Conservation (phyloP, 2,329 filamentous ascomycete species). For the Juglanconis sp. region DNA sequence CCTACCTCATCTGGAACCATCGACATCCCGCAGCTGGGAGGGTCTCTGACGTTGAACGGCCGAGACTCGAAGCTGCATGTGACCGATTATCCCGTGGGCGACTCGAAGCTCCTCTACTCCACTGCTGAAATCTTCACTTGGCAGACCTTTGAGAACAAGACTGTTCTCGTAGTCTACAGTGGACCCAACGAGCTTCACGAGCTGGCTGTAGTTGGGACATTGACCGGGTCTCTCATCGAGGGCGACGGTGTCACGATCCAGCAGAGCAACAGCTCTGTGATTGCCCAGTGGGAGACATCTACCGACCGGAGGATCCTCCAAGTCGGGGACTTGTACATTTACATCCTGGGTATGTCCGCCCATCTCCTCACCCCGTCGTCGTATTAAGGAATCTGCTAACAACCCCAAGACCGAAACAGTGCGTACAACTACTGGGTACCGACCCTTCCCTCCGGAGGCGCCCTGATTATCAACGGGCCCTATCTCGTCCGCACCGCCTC, state of each 20-base stretch:
- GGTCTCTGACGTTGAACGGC: conserved; percentile 54
- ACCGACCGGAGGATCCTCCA: conserved; percentile 29
- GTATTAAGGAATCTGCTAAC: not conserved
- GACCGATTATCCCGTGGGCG: conserved; percentile 62
- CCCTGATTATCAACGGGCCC: conserved; percentile 56
- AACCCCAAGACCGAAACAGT: conserved; percentile 40
- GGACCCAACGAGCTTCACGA: conserved; percentile 62
- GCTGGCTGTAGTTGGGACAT: conserved; percentile 41
- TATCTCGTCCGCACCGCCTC: conserved; percentile 63
- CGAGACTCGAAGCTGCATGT: conserved; percentile 67
- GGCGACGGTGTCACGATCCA: conserved; percentile 23
- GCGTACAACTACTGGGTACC: conserved; percentile 70
- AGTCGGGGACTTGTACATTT: conserved; percentile 38
- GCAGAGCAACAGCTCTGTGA: conserved; percentile 17
- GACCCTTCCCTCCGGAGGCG: conserved; percentile 39
- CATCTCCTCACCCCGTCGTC: not conserved
- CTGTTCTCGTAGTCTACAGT: conserved; percentile 62
- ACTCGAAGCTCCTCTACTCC: conserved; percentile 59
- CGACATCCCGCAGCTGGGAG: conserved; percentile 55
- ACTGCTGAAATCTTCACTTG: conserved; percentile 69
- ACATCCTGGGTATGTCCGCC: conserved; percentile 41
- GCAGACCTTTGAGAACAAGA: conserved; percentile 60
- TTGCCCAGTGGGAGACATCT: conserved; percentile 32
- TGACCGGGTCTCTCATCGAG: conserved; percentile 13
- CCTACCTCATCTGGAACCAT: conserved; percentile 56